Evolutionary conservation across 1,284 basidiomycete genomes (phyloP).

Genomic region (Apiotrichum gamsii): DNA sequence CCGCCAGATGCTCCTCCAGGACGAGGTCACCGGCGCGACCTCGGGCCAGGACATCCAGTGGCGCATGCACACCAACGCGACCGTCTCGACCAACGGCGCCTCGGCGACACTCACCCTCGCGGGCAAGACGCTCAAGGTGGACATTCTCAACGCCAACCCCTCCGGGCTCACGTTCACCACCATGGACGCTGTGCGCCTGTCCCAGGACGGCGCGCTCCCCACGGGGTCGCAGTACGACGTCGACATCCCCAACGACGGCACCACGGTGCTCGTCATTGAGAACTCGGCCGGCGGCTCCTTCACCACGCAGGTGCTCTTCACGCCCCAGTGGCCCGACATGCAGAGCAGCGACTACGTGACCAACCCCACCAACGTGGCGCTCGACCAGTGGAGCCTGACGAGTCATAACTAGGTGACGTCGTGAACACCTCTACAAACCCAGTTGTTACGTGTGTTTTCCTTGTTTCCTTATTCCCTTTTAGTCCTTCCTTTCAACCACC

Average conservation of each 20-base stretch:
- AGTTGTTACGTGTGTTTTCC: not conserved
- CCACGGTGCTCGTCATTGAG: conserved; percentile 69
- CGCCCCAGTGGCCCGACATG: conserved; percentile 71
- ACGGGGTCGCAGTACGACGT: conserved; percentile 32
- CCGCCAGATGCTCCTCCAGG: conserved; percentile 84
- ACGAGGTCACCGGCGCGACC: conserved; percentile 62
- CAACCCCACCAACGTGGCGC: conserved; percentile 56
- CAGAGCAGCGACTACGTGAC: conserved; percentile 58
- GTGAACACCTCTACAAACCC: not conserved
- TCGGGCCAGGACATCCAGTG: conserved; percentile 59
- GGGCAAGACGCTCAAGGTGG: conserved; percentile 53
- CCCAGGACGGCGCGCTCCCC: conserved; percentile 49
- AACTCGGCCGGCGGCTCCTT: conserved; percentile 62
- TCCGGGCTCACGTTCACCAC: conserved; percentile 41
- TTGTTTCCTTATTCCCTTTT: not conserved
- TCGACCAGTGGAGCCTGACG: conserved; percentile 64
- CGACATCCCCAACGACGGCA: conserved; percentile 71
- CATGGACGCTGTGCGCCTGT: conserved; percentile 46
- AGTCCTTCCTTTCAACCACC: too few species aligned
- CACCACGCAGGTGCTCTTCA: conserved; percentile 72
- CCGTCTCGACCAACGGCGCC: conserved; percentile 45
- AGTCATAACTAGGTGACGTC: conserved; percentile 60
- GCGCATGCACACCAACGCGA: conserved; percentile 84
- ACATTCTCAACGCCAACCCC: conserved; percentile 54
- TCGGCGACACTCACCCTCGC: conserved; percentile 64